A percentile compares a stretch with the other conserved stretches of the same genome.
Conservation (phyloP, 2,329 filamentous ascomycete genomes). For the Thielaviopsis euricoi region DNA sequence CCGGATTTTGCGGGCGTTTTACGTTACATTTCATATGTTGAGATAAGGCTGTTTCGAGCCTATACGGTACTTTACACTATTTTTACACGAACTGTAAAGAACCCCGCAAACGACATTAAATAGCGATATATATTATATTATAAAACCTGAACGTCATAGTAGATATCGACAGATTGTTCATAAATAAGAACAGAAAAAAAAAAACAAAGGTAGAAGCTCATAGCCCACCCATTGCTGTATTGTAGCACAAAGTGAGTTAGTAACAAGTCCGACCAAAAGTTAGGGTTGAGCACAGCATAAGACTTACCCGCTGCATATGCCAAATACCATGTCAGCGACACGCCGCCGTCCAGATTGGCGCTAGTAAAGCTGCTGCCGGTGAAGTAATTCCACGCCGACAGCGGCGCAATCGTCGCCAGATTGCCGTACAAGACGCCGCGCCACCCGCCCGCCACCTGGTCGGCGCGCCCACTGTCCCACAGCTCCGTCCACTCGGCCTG, state of each 20-base stretch:
- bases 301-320: slow-evolving; percentile 57
- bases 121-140: too few species aligned
- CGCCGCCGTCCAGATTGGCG: slow-evolving; percentile 63
- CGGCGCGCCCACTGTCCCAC: slow-evolving; percentile 52
- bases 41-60: too few species aligned
- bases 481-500: slow-evolving; percentile 66
- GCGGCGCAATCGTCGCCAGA: slow-evolving; percentile 59
- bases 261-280: background rate
- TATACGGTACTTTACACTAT: too few species aligned
- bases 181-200: too few species aligned
- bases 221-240: background rate
- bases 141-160: too few species aligned
- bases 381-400: slow-evolving; percentile 60
- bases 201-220: background rate
- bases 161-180: too few species aligned
- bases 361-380: slow-evolving; percentile 45
- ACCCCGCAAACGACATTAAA: too few species aligned
- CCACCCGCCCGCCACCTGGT: slow-evolving; percentile 60
- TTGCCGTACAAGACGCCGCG: slow-evolving; percentile 72
- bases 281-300: background rate
- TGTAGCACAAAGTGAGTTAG: background rate
- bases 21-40: too few species aligned
- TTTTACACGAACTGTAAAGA: too few species aligned
- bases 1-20: too few species aligned
- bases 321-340: slow-evolving; percentile 71